Conservation (phyloP, 176 grass and related monocot genomes). For the Luzula sylvatica region DNA sequence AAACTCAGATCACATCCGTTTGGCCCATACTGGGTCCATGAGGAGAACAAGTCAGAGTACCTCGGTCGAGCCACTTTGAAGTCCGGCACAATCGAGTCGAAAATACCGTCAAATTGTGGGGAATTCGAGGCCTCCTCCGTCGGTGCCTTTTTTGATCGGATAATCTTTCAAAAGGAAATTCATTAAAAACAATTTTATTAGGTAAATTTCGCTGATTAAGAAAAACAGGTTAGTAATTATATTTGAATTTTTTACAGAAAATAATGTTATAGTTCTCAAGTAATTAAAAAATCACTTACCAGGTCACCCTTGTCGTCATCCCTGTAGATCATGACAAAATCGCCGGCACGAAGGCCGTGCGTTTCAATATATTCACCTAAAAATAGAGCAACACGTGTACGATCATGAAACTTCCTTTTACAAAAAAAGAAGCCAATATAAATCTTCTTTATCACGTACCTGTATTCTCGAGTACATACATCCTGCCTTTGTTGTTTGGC, state of each 20-base stretch:
- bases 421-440: slow-evolving; percentile 10
- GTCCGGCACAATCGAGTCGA: slow-evolving; percentile 75
- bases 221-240: background rate
- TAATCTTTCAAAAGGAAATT: slow-evolving; percentile 34
- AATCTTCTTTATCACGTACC: too few relatives aligned
- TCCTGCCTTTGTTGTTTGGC: slow-evolving; percentile 96
- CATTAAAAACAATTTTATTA: background rate
- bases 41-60: slow-evolving; percentile 75
- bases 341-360: slow-evolving; percentile 67
- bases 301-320: slow-evolving; percentile 59
- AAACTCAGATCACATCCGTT: slow-evolving; percentile 21
- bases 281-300: slow-evolving; percentile 32
- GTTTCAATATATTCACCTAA: slow-evolving; percentile 67
- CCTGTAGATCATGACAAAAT: slow-evolving; percentile 91
- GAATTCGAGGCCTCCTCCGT: slow-evolving; percentile 14
- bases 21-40: slow-evolving; percentile 39
- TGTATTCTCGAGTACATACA: slow-evolving; percentile 97
- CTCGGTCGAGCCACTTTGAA: slow-evolving; percentile 51
- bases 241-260: too few relatives aligned
- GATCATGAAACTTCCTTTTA: too few relatives aligned
- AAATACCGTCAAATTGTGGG: slow-evolving; percentile 56
- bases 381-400: slow-evolving; percentile 4
- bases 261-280: background rate
- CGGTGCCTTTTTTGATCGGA: slow-evolving; percentile 61
- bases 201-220: background rate